Evolutionary conservation across 2,329 filamentous ascomycete genomes (phyloP), one percentile per base, ranked within the genome.

Genomic region (Ophiocordyceps camponoti-rufipedis): DNA sequence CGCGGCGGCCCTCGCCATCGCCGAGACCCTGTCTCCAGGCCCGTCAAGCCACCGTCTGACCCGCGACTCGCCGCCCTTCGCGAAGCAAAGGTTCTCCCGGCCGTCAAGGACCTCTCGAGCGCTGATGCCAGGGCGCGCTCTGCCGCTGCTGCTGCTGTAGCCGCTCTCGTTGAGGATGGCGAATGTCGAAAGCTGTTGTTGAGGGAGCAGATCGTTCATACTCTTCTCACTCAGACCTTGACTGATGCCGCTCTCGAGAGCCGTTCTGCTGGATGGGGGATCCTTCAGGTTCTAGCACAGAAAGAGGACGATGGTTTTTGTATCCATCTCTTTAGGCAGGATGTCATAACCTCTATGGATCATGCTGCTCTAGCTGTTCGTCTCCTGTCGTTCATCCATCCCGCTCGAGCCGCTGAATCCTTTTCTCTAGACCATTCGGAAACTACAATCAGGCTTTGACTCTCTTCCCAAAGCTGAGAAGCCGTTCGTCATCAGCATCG

Each of bases 291-390:
- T 40, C 64, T 83, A 45, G 73, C 71, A 2, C 64, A 73, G 49
- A 72, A 80, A 54, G 79, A 82, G 56, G 78, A 80, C 52, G 64
- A 71, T 12, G 78, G 81, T 53, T 82, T 82, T 48, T 79, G 75
- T 50, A 63, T 82, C 18, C 77, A 82, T 52, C 58, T 83, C 47
- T 81, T 71, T 53, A 65, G 79, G 41, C 63, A 73, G 28, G 78
- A 81, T 56, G 59, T 80, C 13, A 54, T 82, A 48, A 75, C 72
- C 28, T 74, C 77, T 18, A 67, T 81, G 47, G 69, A 74, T 47
- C 70, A 72, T 55, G 75, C 75, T 13, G 62, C 68, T 44, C 66
- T 66, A 45, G 66, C 67, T 49, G 73, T 78, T 56, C 57, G 68
- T 42, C 11, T 16, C n/a, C 44, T 6, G 38, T n/a, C 23, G 23